phyloP scores from a whole-genome alignment of 2,329 filamentous ascomycete genomes.

The Alternaria tenuissima region DNA sequence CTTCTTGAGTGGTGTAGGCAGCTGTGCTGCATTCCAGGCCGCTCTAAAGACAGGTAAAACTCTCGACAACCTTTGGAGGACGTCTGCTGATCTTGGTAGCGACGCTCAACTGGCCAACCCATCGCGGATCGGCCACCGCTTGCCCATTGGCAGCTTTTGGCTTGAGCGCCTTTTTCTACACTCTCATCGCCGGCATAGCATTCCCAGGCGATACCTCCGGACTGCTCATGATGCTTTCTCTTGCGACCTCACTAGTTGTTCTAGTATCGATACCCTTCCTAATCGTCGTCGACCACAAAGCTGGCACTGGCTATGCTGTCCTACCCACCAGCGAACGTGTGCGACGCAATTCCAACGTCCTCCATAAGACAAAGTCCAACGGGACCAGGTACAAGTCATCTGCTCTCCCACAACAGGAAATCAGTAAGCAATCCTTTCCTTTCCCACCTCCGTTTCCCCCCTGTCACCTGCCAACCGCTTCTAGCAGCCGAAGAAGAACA shows the following conservation, averaged over 20 bases:
- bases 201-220: slow-evolving; percentile 84
- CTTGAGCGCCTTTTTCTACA: slow-evolving; percentile 96
- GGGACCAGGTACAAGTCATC: slow-evolving; percentile 54
- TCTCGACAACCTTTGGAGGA: neutral
- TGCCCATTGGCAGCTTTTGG: slow-evolving; percentile 94
- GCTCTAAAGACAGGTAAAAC: slow-evolving; percentile 75
- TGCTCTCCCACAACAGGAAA: slow-evolving; percentile 59
- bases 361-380: slow-evolving; percentile 59
- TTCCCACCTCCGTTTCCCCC: slow-evolving; percentile 21
- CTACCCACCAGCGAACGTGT: slow-evolving; percentile 62
- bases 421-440: slow-evolving; percentile 64
- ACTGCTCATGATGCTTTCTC: slow-evolving; percentile 81
- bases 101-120: slow-evolving; percentile 88
- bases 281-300: slow-evolving; percentile 73
- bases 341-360: slow-evolving; percentile 53
- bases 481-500: slow-evolving; percentile 47
- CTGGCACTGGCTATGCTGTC: slow-evolving; percentile 63
- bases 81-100: slow-evolving; percentile 59
- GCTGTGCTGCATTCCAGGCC: slow-evolving; percentile 89
- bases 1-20: slow-evolving; percentile 85
- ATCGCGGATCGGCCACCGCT: slow-evolving; percentile 91
- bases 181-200: slow-evolving; percentile 75
- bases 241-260: slow-evolving; percentile 79
- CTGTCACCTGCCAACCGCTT: slow-evolving; percentile 45
- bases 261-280: slow-evolving; percentile 86